Evolutionary conservation across 306 rosid species (phyloP).

Genomic region (Phaseolus lunatus): DNA sequence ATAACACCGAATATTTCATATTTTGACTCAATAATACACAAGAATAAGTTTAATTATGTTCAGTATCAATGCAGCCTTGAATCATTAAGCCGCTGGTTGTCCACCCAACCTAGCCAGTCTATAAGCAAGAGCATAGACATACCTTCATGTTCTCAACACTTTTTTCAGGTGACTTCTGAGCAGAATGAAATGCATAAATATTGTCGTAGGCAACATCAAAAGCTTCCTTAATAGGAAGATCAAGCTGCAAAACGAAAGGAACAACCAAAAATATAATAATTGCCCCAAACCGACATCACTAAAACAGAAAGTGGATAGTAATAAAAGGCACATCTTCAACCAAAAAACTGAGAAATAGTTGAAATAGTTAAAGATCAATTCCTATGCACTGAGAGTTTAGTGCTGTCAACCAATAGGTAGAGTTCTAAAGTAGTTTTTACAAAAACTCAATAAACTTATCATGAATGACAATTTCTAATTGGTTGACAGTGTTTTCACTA

Average conservation of each 20-base stretch:
- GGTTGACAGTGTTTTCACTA: neutral
- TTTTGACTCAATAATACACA: constrained; percentile 13
- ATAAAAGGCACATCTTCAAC: neutral
- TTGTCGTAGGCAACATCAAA: constrained; percentile 91
- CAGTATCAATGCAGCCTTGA: constrained; percentile 8
- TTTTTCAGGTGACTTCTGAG: constrained; percentile 80
- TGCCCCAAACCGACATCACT: constrained; percentile 7
- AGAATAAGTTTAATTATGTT: neutral
- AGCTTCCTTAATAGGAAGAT: constrained; percentile 73
- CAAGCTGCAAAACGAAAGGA: constrained; percentile 69
- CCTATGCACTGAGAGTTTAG: too few relatives aligned
- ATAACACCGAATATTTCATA: constrained; percentile 10
- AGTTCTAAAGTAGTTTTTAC: neutral
- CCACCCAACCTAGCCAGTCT: neutral
- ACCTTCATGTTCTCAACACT: constrained; percentile 94
- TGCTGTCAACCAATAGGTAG: neutral
- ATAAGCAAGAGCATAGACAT: constrained; percentile 46
- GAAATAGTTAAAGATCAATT: too few relatives aligned
- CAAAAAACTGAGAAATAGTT: neutral
- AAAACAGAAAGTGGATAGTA: neutral
- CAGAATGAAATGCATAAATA: constrained; percentile 90
- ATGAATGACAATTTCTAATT: neutral
- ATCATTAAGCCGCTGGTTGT: constrained; percentile 13
- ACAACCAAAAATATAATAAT: neutral
- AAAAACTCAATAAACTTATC: neutral